Conservation (phyloP, 2,329 filamentous ascomycete species). For the Colletotrichum sp. region DNA sequence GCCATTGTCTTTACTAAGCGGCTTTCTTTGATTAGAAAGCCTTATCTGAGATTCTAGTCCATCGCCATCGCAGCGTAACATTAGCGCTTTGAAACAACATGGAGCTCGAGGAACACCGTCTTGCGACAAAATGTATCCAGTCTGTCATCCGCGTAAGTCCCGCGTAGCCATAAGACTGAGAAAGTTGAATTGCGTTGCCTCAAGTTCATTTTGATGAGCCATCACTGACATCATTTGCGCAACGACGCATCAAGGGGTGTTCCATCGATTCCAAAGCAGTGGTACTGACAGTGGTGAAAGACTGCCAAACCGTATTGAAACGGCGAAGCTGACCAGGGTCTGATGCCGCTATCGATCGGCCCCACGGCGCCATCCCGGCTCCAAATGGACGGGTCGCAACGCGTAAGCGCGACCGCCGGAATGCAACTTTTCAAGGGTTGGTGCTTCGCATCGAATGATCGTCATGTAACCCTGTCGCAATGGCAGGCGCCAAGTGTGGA, state of each 20-base stretch:
- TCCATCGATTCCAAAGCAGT: not conserved
- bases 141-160: not conserved
- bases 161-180: not conserved
- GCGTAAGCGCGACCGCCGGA: not conserved
- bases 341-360: not conserved
- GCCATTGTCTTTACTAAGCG: not conserved
- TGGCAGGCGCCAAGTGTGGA: not conserved
- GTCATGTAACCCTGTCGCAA: not conserved
- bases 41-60: not conserved
- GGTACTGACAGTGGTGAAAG: not conserved
- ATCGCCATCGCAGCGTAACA: not conserved
- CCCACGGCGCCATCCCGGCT: not conserved
- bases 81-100: not conserved
- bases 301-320: not conserved
- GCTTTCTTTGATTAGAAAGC: not conserved
- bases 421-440: not conserved
- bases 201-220: not conserved
- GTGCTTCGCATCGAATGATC: not conserved
- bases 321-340: not conserved
- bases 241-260: not conserved
- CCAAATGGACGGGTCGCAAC: not conserved
- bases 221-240: not conserved
- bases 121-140: not conserved
- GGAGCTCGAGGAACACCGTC: not conserved
- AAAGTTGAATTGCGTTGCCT: not conserved